Evolutionary conservation across 768 basidiomycete genomes (phyloP).

Genomic region (Kwoniella heveanensis): DNA sequence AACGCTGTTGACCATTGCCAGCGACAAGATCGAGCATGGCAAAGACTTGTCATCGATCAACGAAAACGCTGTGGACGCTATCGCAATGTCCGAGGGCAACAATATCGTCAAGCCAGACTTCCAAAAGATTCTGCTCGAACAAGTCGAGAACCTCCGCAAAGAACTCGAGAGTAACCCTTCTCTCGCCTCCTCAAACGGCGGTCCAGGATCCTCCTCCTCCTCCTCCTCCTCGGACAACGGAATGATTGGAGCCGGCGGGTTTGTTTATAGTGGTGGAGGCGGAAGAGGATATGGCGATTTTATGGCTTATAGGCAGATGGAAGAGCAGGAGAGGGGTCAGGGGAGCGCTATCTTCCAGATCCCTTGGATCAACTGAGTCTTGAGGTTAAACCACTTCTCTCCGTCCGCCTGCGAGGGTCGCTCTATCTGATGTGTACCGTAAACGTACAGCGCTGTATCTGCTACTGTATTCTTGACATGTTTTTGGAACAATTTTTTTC

Average conservation of each 20-base stretch:
- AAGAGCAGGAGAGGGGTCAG: background rate
- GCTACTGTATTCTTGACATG: too few species aligned
- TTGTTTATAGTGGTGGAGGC: background rate
- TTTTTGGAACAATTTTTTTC: too few species aligned
- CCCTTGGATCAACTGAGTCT: slow-evolving; percentile 7
- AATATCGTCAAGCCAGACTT: slow-evolving; percentile 62
- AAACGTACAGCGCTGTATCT: too few species aligned
- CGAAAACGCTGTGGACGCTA: too few species aligned
- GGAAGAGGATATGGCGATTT: background rate
- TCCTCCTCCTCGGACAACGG: too few species aligned
- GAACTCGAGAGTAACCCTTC: slow-evolving; percentile 61
- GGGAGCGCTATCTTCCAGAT: slow-evolving; percentile 7
- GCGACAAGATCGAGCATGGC: slow-evolving; percentile 31
- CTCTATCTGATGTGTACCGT: too few species aligned
- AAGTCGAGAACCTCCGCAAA: slow-evolving; percentile 67
- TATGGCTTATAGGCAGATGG: slow-evolving; percentile 6
- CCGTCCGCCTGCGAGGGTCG: too few species aligned
- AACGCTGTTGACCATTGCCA: slow-evolving; percentile 68
- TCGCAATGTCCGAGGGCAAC: too few species aligned
- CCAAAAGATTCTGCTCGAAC: slow-evolving; percentile 60
- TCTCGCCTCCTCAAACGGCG: background rate
- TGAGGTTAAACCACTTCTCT: too few species aligned
- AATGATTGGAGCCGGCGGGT: too few species aligned
- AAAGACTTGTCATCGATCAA: slow-evolving; percentile 17
- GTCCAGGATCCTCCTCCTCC: too few species aligned